Evolutionary conservation across 2,329 filamentous ascomycete species (phyloP).

Genomic region (Tolypocladium tropicale): DNA sequence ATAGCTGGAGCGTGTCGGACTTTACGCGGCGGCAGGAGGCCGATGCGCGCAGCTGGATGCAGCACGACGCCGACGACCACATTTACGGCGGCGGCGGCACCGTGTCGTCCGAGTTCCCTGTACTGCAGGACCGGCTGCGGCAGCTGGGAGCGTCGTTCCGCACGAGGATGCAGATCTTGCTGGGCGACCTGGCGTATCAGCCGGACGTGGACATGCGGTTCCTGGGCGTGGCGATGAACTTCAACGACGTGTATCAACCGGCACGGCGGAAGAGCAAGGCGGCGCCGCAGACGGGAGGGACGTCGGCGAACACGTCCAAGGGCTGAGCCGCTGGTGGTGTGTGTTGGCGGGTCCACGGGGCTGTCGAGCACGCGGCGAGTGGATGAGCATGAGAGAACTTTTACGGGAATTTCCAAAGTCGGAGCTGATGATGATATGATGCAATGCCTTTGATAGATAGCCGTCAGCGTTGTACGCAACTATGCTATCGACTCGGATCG

Average conservation of each 20-base stretch:
- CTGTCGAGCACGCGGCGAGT: neutral
- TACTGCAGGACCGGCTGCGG: constrained; percentile 62
- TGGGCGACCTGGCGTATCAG: constrained; percentile 88
- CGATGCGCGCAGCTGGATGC: constrained; percentile 61
- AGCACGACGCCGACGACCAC: constrained; percentile 15
- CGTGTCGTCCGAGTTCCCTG: constrained; percentile 57
- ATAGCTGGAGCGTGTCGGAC: constrained; percentile 89
- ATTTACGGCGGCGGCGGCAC: constrained; percentile 31
- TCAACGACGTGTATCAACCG: constrained; percentile 91
- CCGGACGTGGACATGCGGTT: constrained; percentile 93
- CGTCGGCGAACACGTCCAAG: constrained; percentile 14
- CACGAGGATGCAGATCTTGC: constrained; percentile 63
- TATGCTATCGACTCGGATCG: neutral
- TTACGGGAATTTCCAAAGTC: neutral
- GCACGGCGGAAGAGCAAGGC: constrained; percentile 51
- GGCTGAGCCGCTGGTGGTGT: constrained; percentile 8
- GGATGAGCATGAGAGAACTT: neutral
- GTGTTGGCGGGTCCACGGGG: neutral
- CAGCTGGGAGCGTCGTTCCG: constrained; percentile 69
- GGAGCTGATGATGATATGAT: neutral
- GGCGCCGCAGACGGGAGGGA: constrained; percentile 7
- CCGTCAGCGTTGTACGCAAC: neutral
- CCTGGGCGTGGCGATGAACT: constrained; percentile 95
- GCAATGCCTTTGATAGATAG: neutral
- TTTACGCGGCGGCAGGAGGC: constrained; percentile 86